phyloP scores from a whole-genome alignment of 225 moss, liverwort and hornwort genomes.

The Physcomitrium patens region DNA sequence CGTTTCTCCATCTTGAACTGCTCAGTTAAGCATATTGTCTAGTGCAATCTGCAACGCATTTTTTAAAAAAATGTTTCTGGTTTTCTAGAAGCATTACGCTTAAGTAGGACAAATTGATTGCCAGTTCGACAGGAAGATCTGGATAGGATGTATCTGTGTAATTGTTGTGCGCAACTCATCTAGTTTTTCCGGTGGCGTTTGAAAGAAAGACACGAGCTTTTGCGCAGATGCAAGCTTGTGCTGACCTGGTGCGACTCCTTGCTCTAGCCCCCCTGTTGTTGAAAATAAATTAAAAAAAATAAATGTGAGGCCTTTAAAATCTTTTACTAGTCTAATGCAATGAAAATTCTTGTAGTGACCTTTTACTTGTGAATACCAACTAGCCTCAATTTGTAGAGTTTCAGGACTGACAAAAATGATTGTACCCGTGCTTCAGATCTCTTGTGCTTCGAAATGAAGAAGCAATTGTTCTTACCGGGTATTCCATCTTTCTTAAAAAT shows the following conservation, averaged over 20 bases:
- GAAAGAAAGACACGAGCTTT: no score
- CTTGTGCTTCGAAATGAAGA: conserved; percentile 30
- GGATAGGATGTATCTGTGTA: no score
- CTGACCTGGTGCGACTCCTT: neutral
- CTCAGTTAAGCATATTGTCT: no score
- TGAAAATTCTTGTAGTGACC: conserved; percentile 1
- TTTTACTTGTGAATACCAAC: conserved; percentile 26
- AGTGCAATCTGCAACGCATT: neutral
- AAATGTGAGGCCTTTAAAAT: neutral
- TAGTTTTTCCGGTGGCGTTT: no score
- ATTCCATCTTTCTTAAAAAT: neutral
- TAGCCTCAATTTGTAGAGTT: conserved; percentile 23
- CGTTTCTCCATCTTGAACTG: no score
- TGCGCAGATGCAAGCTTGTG: conserved; percentile 16
- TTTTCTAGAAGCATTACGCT: no score
- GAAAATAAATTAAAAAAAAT: neutral
- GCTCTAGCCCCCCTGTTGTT: neutral
- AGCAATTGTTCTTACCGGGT: conserved; percentile 33
- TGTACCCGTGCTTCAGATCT: conserved; percentile 17
- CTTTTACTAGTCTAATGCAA: neutral
- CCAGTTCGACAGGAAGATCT: no score
- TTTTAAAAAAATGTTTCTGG: no score
- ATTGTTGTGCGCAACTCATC: no score
- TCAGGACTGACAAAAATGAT: conserved; percentile 19
- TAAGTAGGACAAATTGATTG: no score